Evolutionary conservation across 495 filamentous ascomycete species (phyloP), one percentile per base, ranked within the genome.

Genomic region (Hypoxylon cercidicola): DNA sequence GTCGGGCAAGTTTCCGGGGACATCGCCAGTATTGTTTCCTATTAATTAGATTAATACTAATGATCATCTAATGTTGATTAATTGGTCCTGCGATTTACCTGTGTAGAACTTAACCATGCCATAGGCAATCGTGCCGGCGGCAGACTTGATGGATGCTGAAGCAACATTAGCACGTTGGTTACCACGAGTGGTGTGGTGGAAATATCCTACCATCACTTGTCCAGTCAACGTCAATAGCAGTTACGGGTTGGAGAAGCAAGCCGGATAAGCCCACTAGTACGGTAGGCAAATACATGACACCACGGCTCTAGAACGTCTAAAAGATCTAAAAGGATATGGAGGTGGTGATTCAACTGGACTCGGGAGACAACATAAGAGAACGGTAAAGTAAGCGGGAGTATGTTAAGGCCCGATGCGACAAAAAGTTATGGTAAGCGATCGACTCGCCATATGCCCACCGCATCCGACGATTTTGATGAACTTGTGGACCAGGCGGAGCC

Each of bases 1-100:
- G 35, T 68, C 48, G 7, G 78, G 78, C 1, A 80, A 64, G 9
- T 79, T 73, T 10, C 79, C 79, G 10, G 79, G 75, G 12, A 62
- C 69, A 21, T 81, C 78, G 35, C 89, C 89, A 0, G 87, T 84
- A 47, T 85, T 70, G 64, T 91, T 84, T 18, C 88, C 88, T 18
- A 81, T 28, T 34, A 39, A 2, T 52, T 15, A 16, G 0, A n/a
- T 40, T 30, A 56, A 34, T 55, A 39, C 30, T 2, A 37, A 51
- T 1, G 15, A 16, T 8, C 23, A 16, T 8, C 16, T 2, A 13
- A 43, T 21, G 3, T 6, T 9, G 18, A 28, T 28, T 7, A 28
- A 28, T n/a, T n/a, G 25, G 16, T 15, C 21, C 20, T 5, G n/a
- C 11, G 11, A n/a, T 19, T 81, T 79, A 56, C 87, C 87, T 8